Conservation (phyloP, 164 flowering plant species). For the Umbilicus rupestris region DNA sequence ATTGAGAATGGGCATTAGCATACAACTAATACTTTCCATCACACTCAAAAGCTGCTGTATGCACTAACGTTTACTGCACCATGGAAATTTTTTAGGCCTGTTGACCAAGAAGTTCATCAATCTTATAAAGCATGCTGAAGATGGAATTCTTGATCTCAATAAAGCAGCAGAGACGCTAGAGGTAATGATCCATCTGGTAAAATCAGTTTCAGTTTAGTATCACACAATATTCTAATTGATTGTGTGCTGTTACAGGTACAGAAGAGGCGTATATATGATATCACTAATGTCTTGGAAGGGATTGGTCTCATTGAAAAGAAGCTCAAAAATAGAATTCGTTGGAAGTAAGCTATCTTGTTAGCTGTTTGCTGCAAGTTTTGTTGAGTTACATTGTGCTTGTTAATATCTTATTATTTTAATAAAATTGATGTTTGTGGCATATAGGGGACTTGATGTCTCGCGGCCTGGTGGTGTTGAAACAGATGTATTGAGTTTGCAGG, state of each 20-base stretch:
- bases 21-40: background rate
- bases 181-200: conserved; percentile 23
- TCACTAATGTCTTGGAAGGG: conserved; percentile 95
- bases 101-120: conserved; percentile 80
- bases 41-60: background rate
- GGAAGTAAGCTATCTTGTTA: conserved; percentile 55
- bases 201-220: background rate
- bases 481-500: conserved; percentile 54
- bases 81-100: conserved; percentile 39
- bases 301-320: conserved; percentile 94
- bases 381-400: conserved; percentile 3
- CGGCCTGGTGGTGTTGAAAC: conserved; percentile 50
- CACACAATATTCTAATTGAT: background rate
- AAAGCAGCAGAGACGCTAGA: conserved; percentile 73
- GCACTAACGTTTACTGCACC: conserved; percentile 2
- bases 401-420: conserved; percentile 1
- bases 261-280: conserved; percentile 92
- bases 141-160: conserved; percentile 81
- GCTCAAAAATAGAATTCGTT: conserved; percentile 83
- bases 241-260: conserved; percentile 53
- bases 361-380: conserved; percentile 6
- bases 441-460: conserved; percentile 62
- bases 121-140: conserved; percentile 68
- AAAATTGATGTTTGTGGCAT: conserved; percentile 12
- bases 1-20: background rate